Evolutionary conservation across 2,329 filamentous ascomycete species (phyloP).

Genomic region (Cryphonectria radicalis): DNA sequence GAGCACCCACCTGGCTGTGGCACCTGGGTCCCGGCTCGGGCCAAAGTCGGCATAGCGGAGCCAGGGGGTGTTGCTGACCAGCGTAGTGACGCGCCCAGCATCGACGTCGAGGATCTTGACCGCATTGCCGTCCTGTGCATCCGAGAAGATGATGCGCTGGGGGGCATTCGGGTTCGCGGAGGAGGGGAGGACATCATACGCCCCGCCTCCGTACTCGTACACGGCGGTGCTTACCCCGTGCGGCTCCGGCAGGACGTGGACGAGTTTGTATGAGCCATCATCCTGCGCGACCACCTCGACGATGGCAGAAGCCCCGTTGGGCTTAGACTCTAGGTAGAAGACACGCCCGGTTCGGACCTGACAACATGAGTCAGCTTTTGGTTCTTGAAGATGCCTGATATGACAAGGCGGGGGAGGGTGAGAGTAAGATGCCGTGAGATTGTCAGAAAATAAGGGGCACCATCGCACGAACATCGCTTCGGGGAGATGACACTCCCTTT

Average conservation of each 20-base stretch:
- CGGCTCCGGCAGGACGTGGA: constrained; percentile 31
- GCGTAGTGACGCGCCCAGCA: constrained; percentile 38
- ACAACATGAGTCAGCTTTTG: background rate
- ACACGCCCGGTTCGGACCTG: constrained; percentile 39
- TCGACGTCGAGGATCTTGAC: constrained; percentile 49
- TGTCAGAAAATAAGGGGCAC: background rate
- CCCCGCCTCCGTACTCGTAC: constrained; percentile 26
- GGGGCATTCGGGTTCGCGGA: constrained; percentile 35
- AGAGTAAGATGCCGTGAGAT: background rate
- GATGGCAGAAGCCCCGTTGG: constrained; percentile 49
- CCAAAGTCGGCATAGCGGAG: constrained; percentile 54
- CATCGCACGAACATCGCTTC: constrained; percentile 40
- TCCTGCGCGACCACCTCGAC: constrained; percentile 44
- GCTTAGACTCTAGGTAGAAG: constrained; percentile 45
- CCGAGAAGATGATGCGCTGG: constrained; percentile 49
- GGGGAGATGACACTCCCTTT: constrained; percentile 40
- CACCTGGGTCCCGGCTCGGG: constrained; percentile 35
- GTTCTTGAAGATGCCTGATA: no score
- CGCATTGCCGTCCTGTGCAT: constrained; percentile 43
- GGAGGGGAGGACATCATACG: constrained; percentile 17
- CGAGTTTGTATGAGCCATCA: constrained; percentile 5
- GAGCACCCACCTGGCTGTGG: constrained; percentile 46
- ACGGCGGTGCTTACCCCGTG: constrained; percentile 21
- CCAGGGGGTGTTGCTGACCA: constrained; percentile 38
- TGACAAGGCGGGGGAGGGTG: no score